Conservation (phyloP, 345 rosid genomes). For the Boechera retrofracta region DNA sequence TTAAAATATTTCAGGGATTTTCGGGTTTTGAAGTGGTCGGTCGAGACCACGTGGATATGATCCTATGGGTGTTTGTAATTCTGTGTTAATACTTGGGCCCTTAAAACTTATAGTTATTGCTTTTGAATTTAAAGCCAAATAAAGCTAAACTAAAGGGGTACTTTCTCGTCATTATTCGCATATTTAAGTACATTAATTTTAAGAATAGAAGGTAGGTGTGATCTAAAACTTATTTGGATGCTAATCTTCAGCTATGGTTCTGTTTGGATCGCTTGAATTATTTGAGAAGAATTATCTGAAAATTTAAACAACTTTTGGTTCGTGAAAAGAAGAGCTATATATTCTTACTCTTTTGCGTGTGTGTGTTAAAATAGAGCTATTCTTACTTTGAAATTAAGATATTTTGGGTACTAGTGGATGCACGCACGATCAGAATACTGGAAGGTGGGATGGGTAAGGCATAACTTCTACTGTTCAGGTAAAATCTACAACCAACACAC, state of each 20-base stretch:
- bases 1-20: slow-evolving; percentile 33
- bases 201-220: neutral
- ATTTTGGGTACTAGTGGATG: neutral
- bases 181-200: neutral
- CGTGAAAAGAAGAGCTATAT: neutral
- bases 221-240: neutral
- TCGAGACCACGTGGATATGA: slow-evolving; percentile 46
- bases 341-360: neutral
- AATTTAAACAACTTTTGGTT: neutral
- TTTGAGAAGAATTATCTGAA: neutral
- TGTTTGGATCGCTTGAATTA: slow-evolving; percentile 21
- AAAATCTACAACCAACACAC: neutral
- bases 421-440: neutral
- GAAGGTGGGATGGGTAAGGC: neutral
- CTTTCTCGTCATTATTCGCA: slow-evolving; percentile 4
- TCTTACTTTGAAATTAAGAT: neutral
- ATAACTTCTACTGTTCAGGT: neutral
- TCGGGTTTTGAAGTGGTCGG: slow-evolving; percentile 43
- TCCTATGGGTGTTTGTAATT: slow-evolving; percentile 34
- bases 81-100: neutral
- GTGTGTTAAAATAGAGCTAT: neutral
- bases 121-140: slow-evolving; percentile 33
- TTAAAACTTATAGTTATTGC: slow-evolving; percentile 29
- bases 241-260: neutral
- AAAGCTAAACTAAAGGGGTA: slow-evolving; percentile 29